Percentiles rank a stretch among this genome's conserved stretches.
Conservation (phyloP, 768 basidiomycete species). For the Leucosporidium scottii region DNA sequence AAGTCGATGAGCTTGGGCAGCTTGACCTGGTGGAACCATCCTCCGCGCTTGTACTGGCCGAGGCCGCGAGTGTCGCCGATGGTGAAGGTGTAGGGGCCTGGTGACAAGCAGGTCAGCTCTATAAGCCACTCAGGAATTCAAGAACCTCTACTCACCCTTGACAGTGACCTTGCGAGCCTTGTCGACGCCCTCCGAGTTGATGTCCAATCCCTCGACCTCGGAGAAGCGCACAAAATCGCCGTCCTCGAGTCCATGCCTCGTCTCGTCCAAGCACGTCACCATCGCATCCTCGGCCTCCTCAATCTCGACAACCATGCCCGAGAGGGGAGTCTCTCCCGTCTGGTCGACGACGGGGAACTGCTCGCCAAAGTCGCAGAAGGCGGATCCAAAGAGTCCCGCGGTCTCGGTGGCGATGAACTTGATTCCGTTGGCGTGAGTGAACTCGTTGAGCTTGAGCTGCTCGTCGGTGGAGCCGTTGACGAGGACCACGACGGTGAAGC, state of each 20-base stretch:
- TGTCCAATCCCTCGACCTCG: slow-evolving; percentile 87
- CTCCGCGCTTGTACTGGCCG: slow-evolving; percentile 72
- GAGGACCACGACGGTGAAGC: slow-evolving; percentile 70
- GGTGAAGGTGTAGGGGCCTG: slow-evolving; percentile 86
- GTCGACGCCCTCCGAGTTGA: slow-evolving; percentile 49
- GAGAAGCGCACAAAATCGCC: slow-evolving; percentile 95
- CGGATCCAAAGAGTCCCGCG: slow-evolving; percentile 84
- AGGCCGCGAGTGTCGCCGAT: slow-evolving; percentile 84
- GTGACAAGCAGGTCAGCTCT: background rate
- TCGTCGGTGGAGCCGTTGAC: slow-evolving; percentile 61
- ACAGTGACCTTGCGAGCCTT: slow-evolving; percentile 72
- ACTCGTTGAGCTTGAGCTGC: slow-evolving; percentile 91
- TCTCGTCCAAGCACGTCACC: slow-evolving; percentile 93
- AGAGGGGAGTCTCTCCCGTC: slow-evolving; percentile 90
- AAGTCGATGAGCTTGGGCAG: slow-evolving; percentile 96
- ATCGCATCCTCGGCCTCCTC: slow-evolving; percentile 84
- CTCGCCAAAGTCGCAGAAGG: slow-evolving; percentile 92
- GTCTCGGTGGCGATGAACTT: slow-evolving; percentile 89
- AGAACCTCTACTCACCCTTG: slow-evolving; percentile 51
- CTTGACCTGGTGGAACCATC: slow-evolving; percentile 96
- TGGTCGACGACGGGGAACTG: slow-evolving; percentile 94
- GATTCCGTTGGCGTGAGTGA: slow-evolving; percentile 80
- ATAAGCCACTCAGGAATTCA: background rate
- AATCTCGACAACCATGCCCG: slow-evolving; percentile 94
- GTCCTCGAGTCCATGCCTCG: slow-evolving; percentile 95